Evolutionary conservation across 495 filamentous ascomycete genomes (phyloP).

Genomic region (Penicillium manginii): DNA sequence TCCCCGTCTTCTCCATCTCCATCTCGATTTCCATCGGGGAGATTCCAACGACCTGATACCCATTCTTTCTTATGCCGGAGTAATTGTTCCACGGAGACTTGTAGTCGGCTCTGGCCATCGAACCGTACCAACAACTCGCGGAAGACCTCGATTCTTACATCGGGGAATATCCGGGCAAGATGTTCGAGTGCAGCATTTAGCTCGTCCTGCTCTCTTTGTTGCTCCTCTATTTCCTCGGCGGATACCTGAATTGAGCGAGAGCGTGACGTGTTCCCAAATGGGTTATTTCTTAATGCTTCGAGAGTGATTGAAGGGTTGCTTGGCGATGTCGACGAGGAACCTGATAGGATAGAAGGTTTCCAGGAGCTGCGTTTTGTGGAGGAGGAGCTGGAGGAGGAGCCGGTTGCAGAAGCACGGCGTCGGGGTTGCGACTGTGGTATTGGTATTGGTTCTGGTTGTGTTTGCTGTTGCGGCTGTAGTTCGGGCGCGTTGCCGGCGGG

Average conservation of each 20-base stretch:
- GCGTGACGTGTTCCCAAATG: conserved; percentile 44
- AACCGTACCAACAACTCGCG: conserved; percentile 83
- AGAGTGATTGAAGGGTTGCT: conserved; percentile 41
- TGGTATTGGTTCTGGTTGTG: neutral
- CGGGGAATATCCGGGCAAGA: conserved; percentile 80
- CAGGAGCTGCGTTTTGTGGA: conserved; percentile 23
- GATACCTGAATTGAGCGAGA: conserved; percentile 32
- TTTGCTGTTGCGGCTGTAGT: neutral
- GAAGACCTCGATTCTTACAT: conserved; percentile 88
- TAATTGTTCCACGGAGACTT: conserved; percentile 83
- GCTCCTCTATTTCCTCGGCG: conserved; percentile 31
- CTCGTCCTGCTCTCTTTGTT: conserved; percentile 56
- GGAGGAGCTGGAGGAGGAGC: conserved; percentile 28
- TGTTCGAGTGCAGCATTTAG: conserved; percentile 75
- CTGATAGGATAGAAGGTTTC: conserved; percentile 15
- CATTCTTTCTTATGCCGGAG: conserved; percentile 75
- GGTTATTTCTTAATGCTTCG: conserved; percentile 49
- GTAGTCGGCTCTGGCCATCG: conserved; percentile 78
- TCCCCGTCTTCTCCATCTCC: conserved; percentile 8
- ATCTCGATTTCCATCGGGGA: conserved; percentile 37
- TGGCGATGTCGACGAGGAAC: conserved; percentile 12
- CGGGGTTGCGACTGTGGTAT: conserved; percentile 14
- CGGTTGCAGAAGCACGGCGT: conserved; percentile 21
- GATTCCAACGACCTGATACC: conserved; percentile 74
- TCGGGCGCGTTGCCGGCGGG: conserved; percentile 29